Conservation (phyloP, 2,329 filamentous ascomycete species). For the Colletotrichum agaves region DNA sequence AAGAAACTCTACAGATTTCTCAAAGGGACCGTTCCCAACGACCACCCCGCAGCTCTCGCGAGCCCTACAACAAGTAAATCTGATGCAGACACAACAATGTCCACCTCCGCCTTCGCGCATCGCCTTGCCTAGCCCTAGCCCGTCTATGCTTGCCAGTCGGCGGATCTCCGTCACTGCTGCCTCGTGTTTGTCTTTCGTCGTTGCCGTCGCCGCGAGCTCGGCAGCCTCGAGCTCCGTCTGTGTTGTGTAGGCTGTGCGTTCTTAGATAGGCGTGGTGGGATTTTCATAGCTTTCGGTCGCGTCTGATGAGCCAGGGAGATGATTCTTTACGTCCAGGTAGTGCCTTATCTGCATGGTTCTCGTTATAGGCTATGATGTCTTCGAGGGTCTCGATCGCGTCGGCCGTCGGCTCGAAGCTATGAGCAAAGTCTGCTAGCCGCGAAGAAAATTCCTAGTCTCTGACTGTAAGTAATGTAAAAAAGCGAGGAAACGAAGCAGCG, state of each 20-base stretch:
- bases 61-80: slow-evolving; percentile 39
- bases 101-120: slow-evolving; percentile 28
- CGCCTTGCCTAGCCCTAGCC: background rate
- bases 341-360: slow-evolving; percentile 36
- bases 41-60: slow-evolving; percentile 41
- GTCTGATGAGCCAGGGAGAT: no score
- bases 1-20: slow-evolving; percentile 41
- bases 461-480: background rate
- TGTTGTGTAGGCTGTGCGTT: background rate
- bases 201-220: background rate
- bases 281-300: no score
- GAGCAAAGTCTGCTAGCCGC: background rate
- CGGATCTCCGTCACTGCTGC: background rate
- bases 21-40: slow-evolving; percentile 43
- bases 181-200: background rate
- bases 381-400: slow-evolving; percentile 29
- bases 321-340: slow-evolving; percentile 40
- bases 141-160: background rate
- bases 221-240: slow-evolving; percentile 1
- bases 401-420: background rate
- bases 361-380: slow-evolving; percentile 42
- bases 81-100: slow-evolving; percentile 39
- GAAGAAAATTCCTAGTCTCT: slow-evolving; percentile 5
- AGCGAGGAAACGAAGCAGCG: background rate
- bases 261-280: background rate